Conservation (phyloP, 1,284 basidiomycete species). For the Rhodotorula sp. region DNA sequence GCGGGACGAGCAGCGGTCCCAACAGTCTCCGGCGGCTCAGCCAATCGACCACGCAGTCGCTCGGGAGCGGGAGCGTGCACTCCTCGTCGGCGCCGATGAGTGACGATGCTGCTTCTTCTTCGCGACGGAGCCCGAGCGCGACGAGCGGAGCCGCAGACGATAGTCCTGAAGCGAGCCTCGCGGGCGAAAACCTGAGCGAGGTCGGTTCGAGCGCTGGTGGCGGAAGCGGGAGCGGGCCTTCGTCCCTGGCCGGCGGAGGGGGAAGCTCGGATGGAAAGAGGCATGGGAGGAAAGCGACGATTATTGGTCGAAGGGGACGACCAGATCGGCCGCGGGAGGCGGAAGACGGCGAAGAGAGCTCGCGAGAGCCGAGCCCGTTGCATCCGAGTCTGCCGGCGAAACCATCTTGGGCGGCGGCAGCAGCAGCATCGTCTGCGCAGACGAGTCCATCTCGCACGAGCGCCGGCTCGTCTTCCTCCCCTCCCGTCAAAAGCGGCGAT, state of each 20-base stretch:
- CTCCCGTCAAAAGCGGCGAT: neutral
- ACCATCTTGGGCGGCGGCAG: slow-evolving; percentile 22
- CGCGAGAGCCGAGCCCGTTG: slow-evolving; percentile 1
- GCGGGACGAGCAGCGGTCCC: neutral
- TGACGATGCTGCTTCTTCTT: slow-evolving; percentile 2
- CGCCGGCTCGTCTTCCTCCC: neutral
- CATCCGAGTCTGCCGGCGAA: slow-evolving; percentile 38
- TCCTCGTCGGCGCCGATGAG: neutral
- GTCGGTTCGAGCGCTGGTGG: slow-evolving; percentile 9
- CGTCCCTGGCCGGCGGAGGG: neutral
- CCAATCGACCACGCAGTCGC: slow-evolving; percentile 10
- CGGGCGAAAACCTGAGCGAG: neutral
- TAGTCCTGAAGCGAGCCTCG: slow-evolving; percentile 8
- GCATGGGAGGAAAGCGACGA: slow-evolving; percentile 21
- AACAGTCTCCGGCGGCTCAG: slow-evolving; percentile 12
- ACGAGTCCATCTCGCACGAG: neutral
- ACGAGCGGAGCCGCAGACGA: slow-evolving; percentile 1
- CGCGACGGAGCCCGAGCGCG: neutral
- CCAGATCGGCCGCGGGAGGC: neutral
- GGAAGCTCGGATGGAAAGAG: neutral
- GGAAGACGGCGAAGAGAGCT: neutral
- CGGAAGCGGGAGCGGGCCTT: neutral
- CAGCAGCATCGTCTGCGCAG: neutral
- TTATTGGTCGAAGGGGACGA: neutral
- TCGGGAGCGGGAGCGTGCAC: slow-evolving; percentile 14